Conservation (phyloP, 768 basidiomycete genomes). For the Rhizopogon vinicolor region DNA sequence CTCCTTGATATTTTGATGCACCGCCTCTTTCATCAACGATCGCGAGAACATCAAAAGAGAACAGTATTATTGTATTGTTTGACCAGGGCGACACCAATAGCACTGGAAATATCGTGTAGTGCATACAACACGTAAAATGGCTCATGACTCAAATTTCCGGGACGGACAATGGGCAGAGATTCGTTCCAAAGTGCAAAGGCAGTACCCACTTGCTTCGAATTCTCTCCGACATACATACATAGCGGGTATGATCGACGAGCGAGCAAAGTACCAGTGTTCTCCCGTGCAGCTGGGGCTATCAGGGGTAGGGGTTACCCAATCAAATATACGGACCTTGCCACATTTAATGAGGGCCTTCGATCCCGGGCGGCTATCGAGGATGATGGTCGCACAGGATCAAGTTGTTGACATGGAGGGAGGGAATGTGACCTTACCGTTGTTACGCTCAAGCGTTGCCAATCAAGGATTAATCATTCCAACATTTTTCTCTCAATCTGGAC, state of each 20-base stretch:
- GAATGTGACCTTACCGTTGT: neutral
- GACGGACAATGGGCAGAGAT: neutral
- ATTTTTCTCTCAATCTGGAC: neutral
- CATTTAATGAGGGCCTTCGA: neutral
- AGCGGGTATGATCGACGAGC: neutral
- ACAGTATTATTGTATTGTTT: neutral
- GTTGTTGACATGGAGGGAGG: neutral
- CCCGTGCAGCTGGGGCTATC: neutral
- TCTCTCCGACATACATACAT: neutral
- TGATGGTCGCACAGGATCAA: constrained; percentile 1
- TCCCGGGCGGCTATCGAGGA: neutral
- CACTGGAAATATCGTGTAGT: neutral
- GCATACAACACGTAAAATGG: neutral
- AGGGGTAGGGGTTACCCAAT: neutral
- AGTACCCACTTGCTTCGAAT: neutral
- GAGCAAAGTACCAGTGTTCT: neutral
- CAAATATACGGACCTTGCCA: neutral
- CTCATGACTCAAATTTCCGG: neutral
- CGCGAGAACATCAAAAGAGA: neutral
- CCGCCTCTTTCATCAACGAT: neutral
- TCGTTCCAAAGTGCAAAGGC: neutral
- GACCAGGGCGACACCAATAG: neutral
- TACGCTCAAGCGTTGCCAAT: neutral
- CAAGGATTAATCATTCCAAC: neutral
- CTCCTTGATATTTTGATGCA: neutral